phyloP scores from a whole-genome alignment of 257 asterid species.

The Solanum phureja region DNA sequence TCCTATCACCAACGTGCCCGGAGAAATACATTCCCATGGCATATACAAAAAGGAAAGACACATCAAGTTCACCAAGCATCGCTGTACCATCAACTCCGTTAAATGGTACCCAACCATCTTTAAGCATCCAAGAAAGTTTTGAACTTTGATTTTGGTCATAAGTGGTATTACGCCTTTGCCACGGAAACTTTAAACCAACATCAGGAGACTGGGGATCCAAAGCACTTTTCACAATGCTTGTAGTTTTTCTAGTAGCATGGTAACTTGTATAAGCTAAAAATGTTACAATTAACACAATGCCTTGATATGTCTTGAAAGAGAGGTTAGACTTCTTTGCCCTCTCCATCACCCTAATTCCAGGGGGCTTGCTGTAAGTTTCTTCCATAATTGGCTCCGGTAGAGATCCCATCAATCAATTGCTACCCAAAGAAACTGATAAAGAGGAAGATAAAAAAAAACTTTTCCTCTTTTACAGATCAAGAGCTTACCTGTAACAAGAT shows the following conservation, averaged over 20 bases:
- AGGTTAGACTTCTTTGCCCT: constrained; percentile 38
- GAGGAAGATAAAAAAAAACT: not conserved
- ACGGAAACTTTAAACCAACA: constrained; percentile 16
- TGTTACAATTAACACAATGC: constrained; percentile 61
- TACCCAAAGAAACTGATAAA: not conserved
- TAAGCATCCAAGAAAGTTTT: constrained; percentile 25
- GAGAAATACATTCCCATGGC: constrained; percentile 89
- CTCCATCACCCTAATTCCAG: constrained; percentile 53
- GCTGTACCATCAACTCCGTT: constrained; percentile 64
- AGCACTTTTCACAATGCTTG: constrained; percentile 87
- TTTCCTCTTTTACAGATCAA: not conserved
- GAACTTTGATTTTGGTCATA: constrained; percentile 20
- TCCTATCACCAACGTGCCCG: constrained; percentile 86
- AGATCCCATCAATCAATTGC: constrained; percentile 41
- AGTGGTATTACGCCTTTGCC: constrained; percentile 34
- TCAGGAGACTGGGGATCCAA: constrained; percentile 80
- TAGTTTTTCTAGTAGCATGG: constrained; percentile 90
- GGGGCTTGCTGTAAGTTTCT: constrained; percentile 40
- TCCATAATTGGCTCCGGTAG: constrained; percentile 15
- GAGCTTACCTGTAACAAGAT: not conserved
- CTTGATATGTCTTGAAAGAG: constrained; percentile 77
- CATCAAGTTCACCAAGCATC: constrained; percentile 90
- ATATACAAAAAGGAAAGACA: constrained; percentile 78
- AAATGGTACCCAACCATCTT: constrained; percentile 88
- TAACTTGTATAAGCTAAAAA: constrained; percentile 73